Percentiles rank a stretch among this genome's conserved stretches.
These are phyloP conservation scores for Fremontodendron californicum DNA, from an alignment of 345 rosid species.

Conservation along the genomic window DNA sequence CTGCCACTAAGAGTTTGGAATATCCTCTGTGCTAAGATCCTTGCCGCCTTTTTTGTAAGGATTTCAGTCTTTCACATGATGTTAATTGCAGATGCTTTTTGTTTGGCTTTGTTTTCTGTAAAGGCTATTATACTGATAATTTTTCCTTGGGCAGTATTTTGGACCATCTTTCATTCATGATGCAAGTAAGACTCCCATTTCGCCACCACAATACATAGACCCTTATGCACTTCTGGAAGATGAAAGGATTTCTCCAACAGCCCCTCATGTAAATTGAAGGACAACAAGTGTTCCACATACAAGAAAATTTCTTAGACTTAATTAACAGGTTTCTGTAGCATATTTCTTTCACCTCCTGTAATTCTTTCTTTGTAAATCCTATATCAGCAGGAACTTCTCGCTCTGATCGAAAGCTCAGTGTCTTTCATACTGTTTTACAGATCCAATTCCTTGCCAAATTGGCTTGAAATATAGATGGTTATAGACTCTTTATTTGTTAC, in stretches of 20 bases:
- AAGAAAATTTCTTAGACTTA: neutral
- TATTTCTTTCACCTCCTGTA: slow-evolving; percentile 10
- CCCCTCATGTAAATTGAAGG: slow-evolving; percentile 52
- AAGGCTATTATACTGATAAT: slow-evolving; percentile 11
- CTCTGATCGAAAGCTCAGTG: too few species aligned
- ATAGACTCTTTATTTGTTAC: neutral
- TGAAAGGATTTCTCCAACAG: slow-evolving; percentile 64
- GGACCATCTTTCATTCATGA: slow-evolving; percentile 75
- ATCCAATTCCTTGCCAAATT: neutral
- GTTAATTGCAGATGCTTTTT: neutral
- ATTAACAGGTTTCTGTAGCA: slow-evolving; percentile 15
- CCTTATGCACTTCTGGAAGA: slow-evolving; percentile 79
- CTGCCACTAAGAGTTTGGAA: neutral
- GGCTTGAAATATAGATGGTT: neutral
- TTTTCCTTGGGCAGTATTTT: slow-evolving; percentile 48
- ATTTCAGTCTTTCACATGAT: neutral
- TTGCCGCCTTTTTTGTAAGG: neutral
- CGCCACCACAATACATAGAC: slow-evolving; percentile 55
- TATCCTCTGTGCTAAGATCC: neutral
- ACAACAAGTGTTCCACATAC: neutral
- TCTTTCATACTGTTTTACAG: neutral
- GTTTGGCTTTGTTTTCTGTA: neutral
- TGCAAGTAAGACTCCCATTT: slow-evolving; percentile 33
- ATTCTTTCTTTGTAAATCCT: slow-evolving; percentile 25
- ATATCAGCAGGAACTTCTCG: slow-evolving; percentile 12